Conservation (phyloP, 805 yeast genomes). For the Sungouiella blattae region DNA sequence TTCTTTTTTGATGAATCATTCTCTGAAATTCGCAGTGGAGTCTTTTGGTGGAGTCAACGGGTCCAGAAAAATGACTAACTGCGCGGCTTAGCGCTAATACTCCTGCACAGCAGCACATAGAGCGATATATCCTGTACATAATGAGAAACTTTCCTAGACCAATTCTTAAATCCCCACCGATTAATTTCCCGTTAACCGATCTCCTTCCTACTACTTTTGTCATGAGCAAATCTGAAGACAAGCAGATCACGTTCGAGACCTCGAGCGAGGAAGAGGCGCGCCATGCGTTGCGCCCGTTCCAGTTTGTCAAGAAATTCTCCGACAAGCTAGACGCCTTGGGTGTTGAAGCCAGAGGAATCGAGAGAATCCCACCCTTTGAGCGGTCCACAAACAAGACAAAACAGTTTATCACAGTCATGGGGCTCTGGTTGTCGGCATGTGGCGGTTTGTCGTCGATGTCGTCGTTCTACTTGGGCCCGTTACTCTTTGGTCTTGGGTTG, state of each 20-base stretch:
- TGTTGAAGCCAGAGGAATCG: constrained; percentile 78
- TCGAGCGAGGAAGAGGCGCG: constrained; percentile 5
- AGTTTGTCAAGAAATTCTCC: constrained; percentile 9
- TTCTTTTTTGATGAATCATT: no score
- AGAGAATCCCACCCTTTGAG: constrained; percentile 66
- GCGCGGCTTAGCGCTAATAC: no score
- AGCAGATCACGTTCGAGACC: constrained; percentile 3
- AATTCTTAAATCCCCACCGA: no score
- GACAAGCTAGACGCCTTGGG: constrained; percentile 46
- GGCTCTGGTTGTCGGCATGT: constrained; percentile 82
- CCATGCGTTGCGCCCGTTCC: constrained; percentile 12
- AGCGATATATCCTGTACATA: no score
- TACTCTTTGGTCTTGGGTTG: constrained; percentile 66
- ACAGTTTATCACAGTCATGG: constrained; percentile 47
- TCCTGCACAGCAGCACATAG: no score
- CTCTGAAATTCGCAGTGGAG: no score
- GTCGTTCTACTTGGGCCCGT: constrained; percentile 71
- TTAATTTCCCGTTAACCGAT: no score
- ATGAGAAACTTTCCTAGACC: no score
- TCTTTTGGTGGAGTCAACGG: no score
- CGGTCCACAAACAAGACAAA: constrained; percentile 40
- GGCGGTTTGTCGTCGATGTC: constrained; percentile 92
- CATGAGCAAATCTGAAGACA: constrained; percentile 1
- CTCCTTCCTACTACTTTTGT: no score
- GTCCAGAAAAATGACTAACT: no score